These are phyloP conservation scores for Madurella mycetomatis DNA, from an alignment of 2,329 filamentous ascomycete species.

Conservation along the genomic window DNA sequence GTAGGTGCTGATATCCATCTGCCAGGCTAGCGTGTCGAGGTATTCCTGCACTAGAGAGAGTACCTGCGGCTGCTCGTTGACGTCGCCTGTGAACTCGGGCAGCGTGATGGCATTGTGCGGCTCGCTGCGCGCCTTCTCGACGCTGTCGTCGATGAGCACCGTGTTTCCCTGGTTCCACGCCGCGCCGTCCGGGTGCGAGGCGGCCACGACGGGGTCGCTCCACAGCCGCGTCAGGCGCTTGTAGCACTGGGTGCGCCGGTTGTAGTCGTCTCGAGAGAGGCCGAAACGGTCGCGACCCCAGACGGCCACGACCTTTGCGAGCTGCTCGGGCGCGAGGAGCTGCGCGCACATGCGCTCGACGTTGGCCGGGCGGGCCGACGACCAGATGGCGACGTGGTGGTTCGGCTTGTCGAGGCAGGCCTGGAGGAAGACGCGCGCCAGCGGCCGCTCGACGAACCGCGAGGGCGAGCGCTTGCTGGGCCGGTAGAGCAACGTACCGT, in stretches of 20 bases:
- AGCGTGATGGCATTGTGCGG: constrained; percentile 78
- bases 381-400: constrained; percentile 86
- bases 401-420: constrained; percentile 70
- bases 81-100: constrained; percentile 64
- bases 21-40: constrained; percentile 49
- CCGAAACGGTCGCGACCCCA: constrained; percentile 78
- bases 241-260: constrained; percentile 75
- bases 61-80: constrained; percentile 39
- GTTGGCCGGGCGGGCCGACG: constrained; percentile 72
- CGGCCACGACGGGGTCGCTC: constrained; percentile 44
- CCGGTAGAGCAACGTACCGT: constrained; percentile 81
- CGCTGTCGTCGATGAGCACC: constrained; percentile 80
- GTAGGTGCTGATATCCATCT: constrained; percentile 59
- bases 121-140: constrained; percentile 74
- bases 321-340: constrained; percentile 56
- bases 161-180: constrained; percentile 82
- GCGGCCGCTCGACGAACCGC: constrained; percentile 63
- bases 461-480: constrained; percentile 45
- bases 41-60: constrained; percentile 59
- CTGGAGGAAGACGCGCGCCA: constrained; percentile 63
- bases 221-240: constrained; percentile 77
- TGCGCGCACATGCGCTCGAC: constrained; percentile 63
- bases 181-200: constrained; percentile 42
- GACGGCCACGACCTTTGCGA: constrained; percentile 56
- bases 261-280: constrained; percentile 61